phyloP scores from a whole-genome alignment of 179 eudicot species.

The Spinacia oleracea region DNA sequence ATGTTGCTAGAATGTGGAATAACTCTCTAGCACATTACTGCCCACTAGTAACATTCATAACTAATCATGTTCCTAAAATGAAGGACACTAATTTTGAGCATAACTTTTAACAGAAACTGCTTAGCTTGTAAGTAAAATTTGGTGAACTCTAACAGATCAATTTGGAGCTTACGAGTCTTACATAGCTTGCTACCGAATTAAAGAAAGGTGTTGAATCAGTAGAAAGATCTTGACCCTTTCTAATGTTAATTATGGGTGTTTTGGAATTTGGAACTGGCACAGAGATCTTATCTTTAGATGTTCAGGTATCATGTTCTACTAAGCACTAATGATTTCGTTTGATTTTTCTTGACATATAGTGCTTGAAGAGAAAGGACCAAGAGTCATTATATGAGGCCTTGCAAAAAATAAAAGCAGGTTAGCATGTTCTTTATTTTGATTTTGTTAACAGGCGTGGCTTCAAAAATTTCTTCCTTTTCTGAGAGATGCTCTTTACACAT shows the following conservation, averaged over 20 bases:
- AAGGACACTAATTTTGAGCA: no score
- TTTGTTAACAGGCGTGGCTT: neutral
- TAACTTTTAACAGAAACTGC: no score
- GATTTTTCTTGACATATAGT: slow-evolving; percentile 36
- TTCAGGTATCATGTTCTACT: neutral
- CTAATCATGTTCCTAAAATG: no score
- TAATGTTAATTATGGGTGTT: neutral
- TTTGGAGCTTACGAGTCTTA: neutral
- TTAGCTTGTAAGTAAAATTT: neutral
- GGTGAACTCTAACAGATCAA: neutral
- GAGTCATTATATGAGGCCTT: slow-evolving; percentile 61
- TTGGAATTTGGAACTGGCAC: neutral
- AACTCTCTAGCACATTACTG: no score
- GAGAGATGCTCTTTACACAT: neutral
- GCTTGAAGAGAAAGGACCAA: slow-evolving; percentile 51
- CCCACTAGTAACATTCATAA: no score
- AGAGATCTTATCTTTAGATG: neutral
- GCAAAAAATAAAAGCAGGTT: slow-evolving; percentile 85
- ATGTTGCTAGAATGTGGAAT: no score
- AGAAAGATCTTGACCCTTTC: neutral
- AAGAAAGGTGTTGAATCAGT: neutral
- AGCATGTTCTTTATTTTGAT: slow-evolving; percentile 12
- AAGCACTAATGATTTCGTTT: neutral
- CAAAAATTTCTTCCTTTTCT: neutral
- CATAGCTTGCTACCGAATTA: neutral